Evolutionary conservation across 805 yeast genomes (phyloP), one percentile per base, ranked within the genome.

Genomic region (Lipomyces sp.): DNA sequence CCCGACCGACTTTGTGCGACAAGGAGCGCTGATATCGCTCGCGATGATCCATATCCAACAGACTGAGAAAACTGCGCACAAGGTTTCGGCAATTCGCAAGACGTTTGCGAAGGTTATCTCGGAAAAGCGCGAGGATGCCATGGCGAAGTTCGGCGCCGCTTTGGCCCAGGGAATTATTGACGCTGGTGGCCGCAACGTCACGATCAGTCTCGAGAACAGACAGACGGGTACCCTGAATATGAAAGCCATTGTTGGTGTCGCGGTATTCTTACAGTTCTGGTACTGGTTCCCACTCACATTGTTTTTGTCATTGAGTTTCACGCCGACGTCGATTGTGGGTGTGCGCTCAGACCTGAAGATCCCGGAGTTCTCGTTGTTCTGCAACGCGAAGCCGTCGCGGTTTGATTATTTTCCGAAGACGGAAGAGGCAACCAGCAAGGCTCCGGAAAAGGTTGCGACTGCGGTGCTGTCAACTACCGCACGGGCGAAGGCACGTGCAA

Each of bases 121-220:
- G 23, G 86, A 84, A 63, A 93, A 91, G 70, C 95, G 87, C 62
- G 97, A 91, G 70, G 98, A 91, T 70, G 95, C 96, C 2, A 78
- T 93, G 69, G 96, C 98, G 35, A 90, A 89, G 72, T 93, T 91
- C 70, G 98, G 98, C 66, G 97, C 98, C 28, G 87, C 97, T 16
- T 73, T 93, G 43, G 91, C 96, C 13, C 97, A 91, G 73, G 98
- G 98, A 69, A 91, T 93, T 58, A 83, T 93, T 67, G 97, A 93
- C 72, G 98, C 98, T 10, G 97, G 98, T 70, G 98, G 98, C 11
- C 82, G 98, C 66, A 93, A 93, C 63, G 95, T 86, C n/a, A 89
- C 98, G 0, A 89, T 93, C 58, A 85, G 85, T 61, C 74, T 91
- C 44, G 97, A 93, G 69, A 87, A 90, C 67, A 64, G 82, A 22